Evolutionary conservation across 257 asterid genomes (phyloP), one percentile per base, ranked within the genome.

Genomic region (Jasminum sambac): DNA sequence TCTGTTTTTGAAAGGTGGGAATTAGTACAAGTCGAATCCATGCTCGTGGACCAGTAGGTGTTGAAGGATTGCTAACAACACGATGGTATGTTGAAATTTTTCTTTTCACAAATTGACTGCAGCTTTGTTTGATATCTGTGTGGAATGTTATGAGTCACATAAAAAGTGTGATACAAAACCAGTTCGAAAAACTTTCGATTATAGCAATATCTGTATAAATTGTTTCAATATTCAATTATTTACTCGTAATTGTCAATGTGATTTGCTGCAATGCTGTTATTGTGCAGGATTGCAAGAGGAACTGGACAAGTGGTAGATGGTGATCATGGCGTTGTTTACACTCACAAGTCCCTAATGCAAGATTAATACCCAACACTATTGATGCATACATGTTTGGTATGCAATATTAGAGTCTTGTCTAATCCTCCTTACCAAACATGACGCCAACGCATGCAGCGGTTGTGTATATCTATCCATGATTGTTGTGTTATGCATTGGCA

Each of bases 21-120:
- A 88, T 88, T 52, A 88, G 95, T 79, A 88, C 95, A 6, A 82
- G 91, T 80, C 84, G 81, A 81, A 81, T 88, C 72, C 95, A 88
- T 52, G 95, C 95, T 60, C 85, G 95, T 68, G 95, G 95, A 17
- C 95, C 95, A 0, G 95, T 88, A 1, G 95, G 95, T 66, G 85
- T 88, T 37, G 95, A 88, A 80, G 95, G 95, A 68, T 80, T 88
- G 34, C 43, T 88, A 71, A 84, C 95, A 50, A 84, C 89, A 10
- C 79, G 73, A 79, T 88, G 95, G 95, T 88, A 82, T 21, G 16
- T 14, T 55, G 34, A 30, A 21, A 8, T 9, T 19, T 21, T 26
- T 21, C 16, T 10, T 55, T 21, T 55, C 26, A 19, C 23, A 55
- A 21, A 55, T 55, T 55, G 14, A 55, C 16, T 17, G 26, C 9